Conservation (phyloP, 208 protist genomes). For the Perkinsela sp. region DNA sequence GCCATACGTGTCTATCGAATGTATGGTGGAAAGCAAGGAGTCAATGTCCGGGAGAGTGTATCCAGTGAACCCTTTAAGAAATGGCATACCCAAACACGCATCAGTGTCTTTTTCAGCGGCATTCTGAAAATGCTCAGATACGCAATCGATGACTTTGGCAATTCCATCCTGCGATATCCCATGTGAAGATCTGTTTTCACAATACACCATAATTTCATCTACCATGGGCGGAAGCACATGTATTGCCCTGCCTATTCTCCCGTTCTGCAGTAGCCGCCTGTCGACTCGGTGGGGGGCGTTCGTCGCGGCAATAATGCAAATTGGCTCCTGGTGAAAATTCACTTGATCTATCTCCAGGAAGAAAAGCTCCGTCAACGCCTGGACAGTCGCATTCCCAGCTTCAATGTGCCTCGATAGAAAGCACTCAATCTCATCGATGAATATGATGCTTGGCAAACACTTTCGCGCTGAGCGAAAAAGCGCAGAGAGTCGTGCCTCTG, state of each 20-base stretch:
- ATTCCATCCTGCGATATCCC: too few species aligned
- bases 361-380: conserved; percentile 93
- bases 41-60: too few species aligned
- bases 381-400: conserved; percentile 48
- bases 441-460: conserved; percentile 64
- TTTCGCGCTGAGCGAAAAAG: conserved; percentile 68
- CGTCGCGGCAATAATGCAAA: conserved; percentile 66
- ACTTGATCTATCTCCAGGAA: conserved; percentile 83
- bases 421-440: conserved; percentile 81
- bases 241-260: neutral
- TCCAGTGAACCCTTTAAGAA: too few species aligned
- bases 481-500: conserved; percentile 63
- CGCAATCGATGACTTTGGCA: too few species aligned
- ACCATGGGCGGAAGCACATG: neutral
- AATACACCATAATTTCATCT: neutral
- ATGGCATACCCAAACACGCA: too few species aligned
- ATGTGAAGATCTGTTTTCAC: too few species aligned
- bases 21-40: too few species aligned
- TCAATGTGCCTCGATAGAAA: conserved; percentile 49
- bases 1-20: too few species aligned
- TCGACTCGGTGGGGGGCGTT: conserved; percentile 4
- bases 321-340: conserved; percentile 28
- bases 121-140: too few species aligned
- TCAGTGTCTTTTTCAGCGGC: too few species aligned
- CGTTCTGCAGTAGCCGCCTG: neutral